phyloP scores from a whole-genome alignment of 2,329 filamentous ascomycete genomes.

The Oidium heveae region DNA sequence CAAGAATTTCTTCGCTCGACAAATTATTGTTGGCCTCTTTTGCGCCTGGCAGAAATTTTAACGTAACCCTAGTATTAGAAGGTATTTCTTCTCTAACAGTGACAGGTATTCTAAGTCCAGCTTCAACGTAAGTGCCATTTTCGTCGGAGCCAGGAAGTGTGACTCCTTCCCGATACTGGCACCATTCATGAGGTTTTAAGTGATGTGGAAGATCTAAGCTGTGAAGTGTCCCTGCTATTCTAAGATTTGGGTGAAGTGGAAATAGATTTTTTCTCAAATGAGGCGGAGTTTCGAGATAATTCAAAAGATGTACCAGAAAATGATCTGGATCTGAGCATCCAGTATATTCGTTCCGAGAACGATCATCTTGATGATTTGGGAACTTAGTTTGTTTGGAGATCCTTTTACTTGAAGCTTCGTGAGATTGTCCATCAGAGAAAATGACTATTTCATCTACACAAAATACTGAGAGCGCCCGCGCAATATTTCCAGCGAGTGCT shows the following conservation, averaged over 20 bases:
- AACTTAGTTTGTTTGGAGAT: constrained; percentile 7
- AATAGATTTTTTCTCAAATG: constrained; percentile 57
- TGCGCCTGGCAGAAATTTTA: constrained; percentile 29
- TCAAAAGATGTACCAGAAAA: constrained; percentile 55
- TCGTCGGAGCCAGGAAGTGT: constrained; percentile 23
- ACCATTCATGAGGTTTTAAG: constrained; percentile 49
- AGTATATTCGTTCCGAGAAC: constrained; percentile 24
- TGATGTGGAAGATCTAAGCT: constrained; percentile 73
- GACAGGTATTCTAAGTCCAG: constrained; percentile 28
- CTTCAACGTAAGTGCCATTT: constrained; percentile 27
- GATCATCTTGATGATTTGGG: constrained; percentile 18
- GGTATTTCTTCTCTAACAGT: constrained; percentile 26
- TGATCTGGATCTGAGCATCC: constrained; percentile 51
- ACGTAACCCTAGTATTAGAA: constrained; percentile 45
- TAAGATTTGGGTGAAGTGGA: constrained; percentile 53
- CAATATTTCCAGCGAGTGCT: constrained; percentile 46
- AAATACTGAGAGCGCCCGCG: constrained; percentile 60
- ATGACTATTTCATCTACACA: constrained; percentile 64
- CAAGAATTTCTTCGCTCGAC: constrained; percentile 12
- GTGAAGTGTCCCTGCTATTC: constrained; percentile 45
- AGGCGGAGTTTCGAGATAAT: constrained; percentile 63
- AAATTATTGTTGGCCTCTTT: constrained; percentile 15
- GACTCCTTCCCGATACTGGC: constrained; percentile 57
- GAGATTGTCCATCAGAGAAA: constrained; percentile 41
- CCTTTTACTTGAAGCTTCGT: constrained; percentile 8